Percentiles rank a stretch among this genome's conserved stretches.
Evolutionary conservation across 768 basidiomycete species (phyloP).

Genomic region (Tylopilus sp.): DNA sequence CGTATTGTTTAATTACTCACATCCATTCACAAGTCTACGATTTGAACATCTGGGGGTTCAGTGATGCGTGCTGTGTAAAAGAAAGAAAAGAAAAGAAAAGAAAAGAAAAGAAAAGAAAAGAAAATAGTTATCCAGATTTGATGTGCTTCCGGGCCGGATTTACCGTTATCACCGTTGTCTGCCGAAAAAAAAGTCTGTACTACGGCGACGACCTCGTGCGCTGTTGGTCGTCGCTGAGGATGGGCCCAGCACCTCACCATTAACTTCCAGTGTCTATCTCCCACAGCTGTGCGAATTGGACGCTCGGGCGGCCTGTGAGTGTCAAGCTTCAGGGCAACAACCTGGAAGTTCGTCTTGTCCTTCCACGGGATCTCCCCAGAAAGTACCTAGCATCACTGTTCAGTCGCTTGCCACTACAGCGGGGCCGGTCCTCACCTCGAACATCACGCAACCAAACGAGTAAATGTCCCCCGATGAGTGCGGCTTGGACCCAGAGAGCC

Average conservation of each 20-base stretch:
- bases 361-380: conserved; percentile 7
- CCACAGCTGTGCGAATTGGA: not conserved
- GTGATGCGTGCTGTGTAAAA: too few species aligned
- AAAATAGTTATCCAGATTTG: too few species aligned
- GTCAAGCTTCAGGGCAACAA: not conserved
- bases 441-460: not conserved
- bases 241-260: not conserved
- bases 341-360: not conserved
- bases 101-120: too few species aligned
- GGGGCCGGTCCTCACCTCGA: not conserved
- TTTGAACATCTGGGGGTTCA: too few species aligned
- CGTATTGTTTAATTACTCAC: too few species aligned
- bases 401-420: not conserved
- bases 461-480: not conserved
- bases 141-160: too few species aligned
- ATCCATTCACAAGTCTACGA: too few species aligned
- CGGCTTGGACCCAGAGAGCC: not conserved
- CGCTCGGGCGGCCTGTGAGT: not conserved
- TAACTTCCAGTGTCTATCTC: not conserved
- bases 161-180: too few species aligned
- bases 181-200: not conserved
- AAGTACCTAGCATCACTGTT: not conserved
- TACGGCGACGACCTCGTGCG: not conserved
- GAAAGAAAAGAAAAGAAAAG: too few species aligned
- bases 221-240: not conserved